These are phyloP conservation scores for Ogataea neopini DNA, from an alignment of 805 yeast species.

Conservation along the genomic window DNA sequence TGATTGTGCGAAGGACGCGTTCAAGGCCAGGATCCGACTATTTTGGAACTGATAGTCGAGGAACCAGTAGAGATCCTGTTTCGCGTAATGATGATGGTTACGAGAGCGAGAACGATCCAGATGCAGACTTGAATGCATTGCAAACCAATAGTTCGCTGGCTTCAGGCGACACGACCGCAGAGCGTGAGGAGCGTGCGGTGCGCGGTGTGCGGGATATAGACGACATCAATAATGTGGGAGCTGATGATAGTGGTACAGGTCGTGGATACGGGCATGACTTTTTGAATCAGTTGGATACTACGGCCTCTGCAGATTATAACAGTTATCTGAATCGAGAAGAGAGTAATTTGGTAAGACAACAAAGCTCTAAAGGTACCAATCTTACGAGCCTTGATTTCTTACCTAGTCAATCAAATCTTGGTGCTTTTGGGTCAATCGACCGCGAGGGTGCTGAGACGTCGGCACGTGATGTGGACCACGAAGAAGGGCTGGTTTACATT, in stretches of 20 bases:
- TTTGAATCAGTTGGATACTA: slow-evolving; percentile 3
- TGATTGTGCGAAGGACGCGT: slow-evolving; percentile 7
- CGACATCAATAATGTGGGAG: not conserved
- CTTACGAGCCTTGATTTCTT: slow-evolving; percentile 21
- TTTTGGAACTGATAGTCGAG: not conserved
- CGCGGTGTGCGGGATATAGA: not conserved
- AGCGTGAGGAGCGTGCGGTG: not conserved
- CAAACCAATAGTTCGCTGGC: slow-evolving; percentile 12
- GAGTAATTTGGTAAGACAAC: slow-evolving; percentile 7
- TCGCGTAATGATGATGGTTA: slow-evolving; percentile 3
- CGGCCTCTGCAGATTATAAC: slow-evolving; percentile 9
- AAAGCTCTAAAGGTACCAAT: slow-evolving; percentile 8
- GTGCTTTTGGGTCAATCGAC: slow-evolving; percentile 5
- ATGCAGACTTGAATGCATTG: slow-evolving; percentile 22
- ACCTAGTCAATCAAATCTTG: slow-evolving; percentile 18
- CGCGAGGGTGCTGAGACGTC: not conserved
- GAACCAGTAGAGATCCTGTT: not conserved
- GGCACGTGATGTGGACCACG: slow-evolving; percentile 1
- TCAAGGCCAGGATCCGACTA: not conserved
- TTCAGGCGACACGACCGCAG: slow-evolving; percentile 6
- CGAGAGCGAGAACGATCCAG: slow-evolving; percentile 23
- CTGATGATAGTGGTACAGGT: not conserved
- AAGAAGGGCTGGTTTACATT: slow-evolving; percentile 15
- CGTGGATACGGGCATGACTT: slow-evolving; percentile 1
- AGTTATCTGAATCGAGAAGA: not conserved